phyloP scores from a whole-genome alignment of 1,139 yeast species.

The Candida neerlandica region DNA sequence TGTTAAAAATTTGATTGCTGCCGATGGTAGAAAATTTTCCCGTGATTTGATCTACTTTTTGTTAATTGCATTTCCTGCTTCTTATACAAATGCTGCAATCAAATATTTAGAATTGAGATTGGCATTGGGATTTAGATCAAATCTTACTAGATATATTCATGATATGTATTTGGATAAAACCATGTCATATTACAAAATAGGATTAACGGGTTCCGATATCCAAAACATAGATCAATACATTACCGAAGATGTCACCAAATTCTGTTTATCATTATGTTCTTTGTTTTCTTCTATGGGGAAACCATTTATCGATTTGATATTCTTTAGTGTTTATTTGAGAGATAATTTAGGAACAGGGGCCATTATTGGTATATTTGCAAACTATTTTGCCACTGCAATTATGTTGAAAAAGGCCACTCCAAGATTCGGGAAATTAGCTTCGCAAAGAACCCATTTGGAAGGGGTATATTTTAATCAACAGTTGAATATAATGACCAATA shows the following conservation, averaged over 20 bases:
- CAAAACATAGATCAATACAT: conserved; percentile 74
- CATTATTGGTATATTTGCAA: conserved; percentile 75
- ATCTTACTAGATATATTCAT: conserved; percentile 82
- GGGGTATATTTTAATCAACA: conserved; percentile 91
- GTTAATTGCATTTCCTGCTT: conserved; percentile 88
- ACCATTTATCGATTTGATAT: conserved; percentile 85
- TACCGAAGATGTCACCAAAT: conserved; percentile 81
- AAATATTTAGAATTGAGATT: conserved; percentile 77
- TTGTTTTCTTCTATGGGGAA: conserved; percentile 89
- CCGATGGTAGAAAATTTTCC: conserved; percentile 72
- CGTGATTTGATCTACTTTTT: conserved; percentile 87
- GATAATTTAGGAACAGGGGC: conserved; percentile 88
- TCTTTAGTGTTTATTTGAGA: conserved; percentile 81
- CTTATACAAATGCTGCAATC: conserved; percentile 90
- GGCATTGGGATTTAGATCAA: conserved; percentile 82
- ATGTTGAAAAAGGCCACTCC: conserved; percentile 77
- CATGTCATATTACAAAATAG: conserved; percentile 79
- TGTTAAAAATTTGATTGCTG: conserved; percentile 85
- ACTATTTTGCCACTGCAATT: conserved; percentile 80
- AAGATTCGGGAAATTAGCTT: conserved; percentile 78
- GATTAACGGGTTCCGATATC: conserved; percentile 47
- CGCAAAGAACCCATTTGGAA: conserved; percentile 75
- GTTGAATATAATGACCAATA: conserved; percentile 79
- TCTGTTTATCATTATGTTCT: conserved; percentile 81
- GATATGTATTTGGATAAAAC: conserved; percentile 83